A percentile compares a stretch with the other conserved stretches of the same genome.
Evolutionary conservation across 2,329 filamentous ascomycete species (phyloP).

Genomic region (Colletotrichum karsti): DNA sequence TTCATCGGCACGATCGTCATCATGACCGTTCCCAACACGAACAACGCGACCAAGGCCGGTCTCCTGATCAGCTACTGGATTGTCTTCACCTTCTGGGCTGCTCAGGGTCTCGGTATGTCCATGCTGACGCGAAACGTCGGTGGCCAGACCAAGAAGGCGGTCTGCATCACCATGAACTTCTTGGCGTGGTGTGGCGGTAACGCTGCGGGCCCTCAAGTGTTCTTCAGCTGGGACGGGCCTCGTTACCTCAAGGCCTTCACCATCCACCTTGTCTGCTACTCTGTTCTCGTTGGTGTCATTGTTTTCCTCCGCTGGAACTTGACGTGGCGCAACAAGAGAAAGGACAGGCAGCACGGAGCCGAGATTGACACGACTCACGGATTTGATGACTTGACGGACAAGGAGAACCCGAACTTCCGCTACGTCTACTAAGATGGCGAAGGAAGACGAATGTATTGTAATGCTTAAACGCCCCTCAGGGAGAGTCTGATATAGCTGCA

Average conservation of each 20-base stretch:
- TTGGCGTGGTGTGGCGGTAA: conserved; percentile 47
- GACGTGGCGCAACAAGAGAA: conserved; percentile 33
- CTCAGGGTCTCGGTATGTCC: conserved; percentile 18
- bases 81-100: conserved; percentile 8
- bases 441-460: background rate
- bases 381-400: conserved; percentile 31
- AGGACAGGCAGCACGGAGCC: conserved; percentile 9
- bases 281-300: conserved; percentile 33
- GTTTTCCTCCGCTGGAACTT: conserved; percentile 32
- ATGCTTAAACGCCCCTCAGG: background rate
- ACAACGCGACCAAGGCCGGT: background rate
- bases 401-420: conserved; percentile 29
- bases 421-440: conserved; percentile 16
- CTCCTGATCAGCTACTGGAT: conserved; percentile 9
- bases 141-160: conserved; percentile 46
- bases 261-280: conserved; percentile 43
- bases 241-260: conserved; percentile 44
- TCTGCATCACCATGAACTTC: conserved; percentile 45
- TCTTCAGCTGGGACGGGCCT: conserved; percentile 41
- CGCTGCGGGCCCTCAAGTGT: conserved; percentile 46
- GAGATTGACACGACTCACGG: conserved; percentile 26
- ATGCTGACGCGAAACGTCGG: conserved; percentile 33
- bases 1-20: conserved; percentile 12
- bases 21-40: conserved; percentile 14
- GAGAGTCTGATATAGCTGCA: background rate